Percentiles rank a stretch among this genome's conserved stretches.
Evolutionary conservation across 768 basidiomycete genomes (phyloP).

Genomic region (Macrolepiota dolichaula): DNA sequence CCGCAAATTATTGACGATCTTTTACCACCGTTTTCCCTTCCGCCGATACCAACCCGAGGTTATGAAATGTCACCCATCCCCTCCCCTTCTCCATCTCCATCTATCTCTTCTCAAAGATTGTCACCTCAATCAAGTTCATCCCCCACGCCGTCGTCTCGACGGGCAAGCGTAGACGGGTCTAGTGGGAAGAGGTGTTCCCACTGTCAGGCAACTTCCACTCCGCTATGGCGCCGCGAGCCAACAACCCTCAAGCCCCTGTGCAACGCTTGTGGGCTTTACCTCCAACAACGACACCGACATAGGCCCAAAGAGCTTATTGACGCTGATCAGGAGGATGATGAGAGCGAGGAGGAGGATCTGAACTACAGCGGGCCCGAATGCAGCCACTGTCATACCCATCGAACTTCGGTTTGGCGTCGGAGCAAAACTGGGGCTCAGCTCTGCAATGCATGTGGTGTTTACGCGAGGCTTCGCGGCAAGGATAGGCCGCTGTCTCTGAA

Average conservation of each 20-base stretch:
- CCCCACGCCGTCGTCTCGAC: constrained; percentile 20
- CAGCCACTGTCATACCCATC: constrained; percentile 46
- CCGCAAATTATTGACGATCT: constrained; percentile 4
- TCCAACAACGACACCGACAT: constrained; percentile 43
- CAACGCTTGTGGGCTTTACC: constrained; percentile 46
- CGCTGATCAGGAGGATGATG: constrained; percentile 40
- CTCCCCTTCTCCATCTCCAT: constrained; percentile 30
- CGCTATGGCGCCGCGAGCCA: constrained; percentile 47
- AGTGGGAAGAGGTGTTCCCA: constrained; percentile 41
- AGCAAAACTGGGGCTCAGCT: constrained; percentile 48
- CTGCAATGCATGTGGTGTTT: constrained; percentile 52
- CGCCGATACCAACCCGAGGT: constrained; percentile 7
- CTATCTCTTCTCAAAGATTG: constrained; percentile 16
- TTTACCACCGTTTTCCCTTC: neutral
- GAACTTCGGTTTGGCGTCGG: constrained; percentile 48
- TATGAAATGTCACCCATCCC: constrained; percentile 30
- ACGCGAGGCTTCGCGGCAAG: constrained; percentile 42
- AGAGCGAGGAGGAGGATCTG: constrained; percentile 33
- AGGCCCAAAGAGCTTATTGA: constrained; percentile 49
- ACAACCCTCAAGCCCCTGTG: constrained; percentile 41
- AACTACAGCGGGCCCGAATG: constrained; percentile 43
- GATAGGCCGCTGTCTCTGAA: constrained; percentile 42
- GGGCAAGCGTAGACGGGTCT: constrained; percentile 27
- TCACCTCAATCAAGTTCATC: constrained; percentile 19
- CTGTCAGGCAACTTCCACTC: constrained; percentile 43